phyloP scores from a whole-genome alignment of 495 filamentous ascomycete genomes.

The Parmelia sp. region DNA sequence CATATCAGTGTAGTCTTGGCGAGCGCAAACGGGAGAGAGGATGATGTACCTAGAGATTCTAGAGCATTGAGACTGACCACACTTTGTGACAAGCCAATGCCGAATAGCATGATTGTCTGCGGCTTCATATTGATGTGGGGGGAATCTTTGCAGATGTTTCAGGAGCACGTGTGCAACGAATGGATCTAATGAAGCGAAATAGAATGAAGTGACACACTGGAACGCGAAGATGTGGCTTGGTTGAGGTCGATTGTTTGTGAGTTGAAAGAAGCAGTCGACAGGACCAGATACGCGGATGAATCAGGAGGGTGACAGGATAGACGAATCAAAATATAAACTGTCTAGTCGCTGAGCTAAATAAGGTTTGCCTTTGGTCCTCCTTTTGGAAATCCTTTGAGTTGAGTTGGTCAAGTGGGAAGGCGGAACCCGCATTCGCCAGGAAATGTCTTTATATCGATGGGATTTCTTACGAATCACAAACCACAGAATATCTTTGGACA shows the following conservation, averaged over 20 bases:
- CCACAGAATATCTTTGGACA: neutral
- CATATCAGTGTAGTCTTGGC: conserved; percentile 4
- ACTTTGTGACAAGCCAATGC: conserved; percentile 10
- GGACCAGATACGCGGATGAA: neutral
- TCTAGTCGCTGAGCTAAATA: neutral
- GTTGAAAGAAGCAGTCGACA: neutral
- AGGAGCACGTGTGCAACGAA: neutral
- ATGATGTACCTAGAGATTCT: conserved; percentile 10
- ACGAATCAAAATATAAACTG: conserved; percentile 6
- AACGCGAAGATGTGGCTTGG: neutral
- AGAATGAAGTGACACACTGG: conserved; percentile 8
- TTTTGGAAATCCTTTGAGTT: neutral
- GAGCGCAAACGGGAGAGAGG: neutral
- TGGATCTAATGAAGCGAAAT: neutral
- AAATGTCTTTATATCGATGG: neutral
- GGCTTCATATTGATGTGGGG: conserved; percentile 13
- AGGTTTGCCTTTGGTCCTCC: neutral
- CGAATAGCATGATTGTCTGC: neutral
- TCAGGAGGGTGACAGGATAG: neutral
- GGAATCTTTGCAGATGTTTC: conserved; percentile 1
- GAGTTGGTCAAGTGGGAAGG: conserved; percentile 7
- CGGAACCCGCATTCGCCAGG: conserved; percentile 4
- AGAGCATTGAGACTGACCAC: neutral
- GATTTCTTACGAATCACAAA: neutral
- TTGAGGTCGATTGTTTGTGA: neutral